These are phyloP conservation scores for Diaporthe caulivora DNA, from an alignment of 2,329 filamentous ascomycete species.

Conservation along the genomic window DNA sequence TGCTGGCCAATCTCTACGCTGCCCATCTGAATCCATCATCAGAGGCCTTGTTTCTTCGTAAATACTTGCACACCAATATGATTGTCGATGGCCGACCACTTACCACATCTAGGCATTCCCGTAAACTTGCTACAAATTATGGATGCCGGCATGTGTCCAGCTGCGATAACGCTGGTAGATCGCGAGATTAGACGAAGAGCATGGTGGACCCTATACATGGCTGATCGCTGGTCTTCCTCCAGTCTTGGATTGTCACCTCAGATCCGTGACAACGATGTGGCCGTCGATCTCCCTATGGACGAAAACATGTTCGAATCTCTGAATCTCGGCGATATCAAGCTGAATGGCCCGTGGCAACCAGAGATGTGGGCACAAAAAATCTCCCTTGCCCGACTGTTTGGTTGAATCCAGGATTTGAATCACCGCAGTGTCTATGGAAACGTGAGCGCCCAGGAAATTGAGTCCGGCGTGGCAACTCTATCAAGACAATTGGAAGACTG, in stretches of 20 bases:
- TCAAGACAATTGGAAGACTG: neutral
- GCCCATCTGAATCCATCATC: slow-evolving; percentile 16
- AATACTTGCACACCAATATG: neutral
- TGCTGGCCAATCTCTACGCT: slow-evolving; percentile 9
- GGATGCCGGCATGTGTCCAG: neutral
- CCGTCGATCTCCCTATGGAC: slow-evolving; percentile 15
- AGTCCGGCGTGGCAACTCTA: neutral
- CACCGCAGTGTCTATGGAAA: slow-evolving; percentile 19
- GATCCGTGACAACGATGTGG: neutral
- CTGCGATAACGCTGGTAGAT: neutral
- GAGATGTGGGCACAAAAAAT: slow-evolving; percentile 9
- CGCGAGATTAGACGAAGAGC: neutral
- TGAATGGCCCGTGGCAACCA: neutral
- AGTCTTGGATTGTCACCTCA: slow-evolving; percentile 1
- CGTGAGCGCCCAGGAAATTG: neutral
- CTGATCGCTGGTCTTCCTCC: slow-evolving; percentile 5
- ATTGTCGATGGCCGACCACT: neutral
- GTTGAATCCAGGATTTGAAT: neutral
- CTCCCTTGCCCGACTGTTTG: neutral
- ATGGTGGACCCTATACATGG: slow-evolving; percentile 21
- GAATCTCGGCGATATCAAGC: neutral
- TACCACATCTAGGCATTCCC: neutral
- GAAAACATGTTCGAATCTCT: slow-evolving; percentile 4
- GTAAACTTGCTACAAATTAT: neutral
- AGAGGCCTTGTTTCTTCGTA: slow-evolving; percentile 7